These are phyloP conservation scores for Xylaria palmicola DNA, from an alignment of 495 filamentous ascomycete genomes.

Conservation along the genomic window DNA sequence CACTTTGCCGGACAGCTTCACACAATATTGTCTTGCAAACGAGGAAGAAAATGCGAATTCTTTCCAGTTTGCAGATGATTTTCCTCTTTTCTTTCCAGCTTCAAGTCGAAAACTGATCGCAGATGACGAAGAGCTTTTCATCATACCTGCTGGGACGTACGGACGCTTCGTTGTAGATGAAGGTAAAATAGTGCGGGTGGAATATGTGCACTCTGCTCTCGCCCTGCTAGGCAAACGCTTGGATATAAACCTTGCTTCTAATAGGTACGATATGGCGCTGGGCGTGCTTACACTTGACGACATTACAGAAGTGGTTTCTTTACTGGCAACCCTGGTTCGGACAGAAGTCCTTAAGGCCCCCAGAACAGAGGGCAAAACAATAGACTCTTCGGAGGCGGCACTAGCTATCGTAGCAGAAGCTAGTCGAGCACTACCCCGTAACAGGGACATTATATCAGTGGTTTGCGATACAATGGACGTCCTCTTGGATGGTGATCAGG, in stretches of 20 bases:
- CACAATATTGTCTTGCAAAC: constrained; percentile 67
- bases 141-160: constrained; percentile 60
- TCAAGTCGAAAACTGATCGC: constrained; percentile 28
- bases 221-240: constrained; percentile 75
- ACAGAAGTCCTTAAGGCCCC: constrained; percentile 33
- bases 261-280: constrained; percentile 34
- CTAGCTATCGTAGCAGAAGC: constrained; percentile 61
- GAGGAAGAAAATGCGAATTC: constrained; percentile 82
- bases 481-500: constrained; percentile 56
- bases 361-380: constrained; percentile 16
- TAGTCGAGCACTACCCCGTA: constrained; percentile 69
- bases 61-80: constrained; percentile 52
- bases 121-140: constrained; percentile 40
- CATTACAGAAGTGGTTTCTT: constrained; percentile 39
- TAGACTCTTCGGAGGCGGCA: constrained; percentile 35
- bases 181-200: constrained; percentile 53
- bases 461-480: constrained; percentile 82
- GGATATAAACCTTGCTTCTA: constrained; percentile 48
- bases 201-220: constrained; percentile 73
- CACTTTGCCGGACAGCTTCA: constrained; percentile 61
- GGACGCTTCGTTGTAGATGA: constrained; percentile 71
- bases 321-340: constrained; percentile 45
- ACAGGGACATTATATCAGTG: constrained; percentile 76
- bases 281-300: constrained; percentile 35
- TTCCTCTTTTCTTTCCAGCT: constrained; percentile 52